A percentile compares a stretch with the other conserved stretches of the same genome.
phyloP scores from a whole-genome alignment of 2,329 filamentous ascomycete species.

The Cladosporium sp. region DNA sequence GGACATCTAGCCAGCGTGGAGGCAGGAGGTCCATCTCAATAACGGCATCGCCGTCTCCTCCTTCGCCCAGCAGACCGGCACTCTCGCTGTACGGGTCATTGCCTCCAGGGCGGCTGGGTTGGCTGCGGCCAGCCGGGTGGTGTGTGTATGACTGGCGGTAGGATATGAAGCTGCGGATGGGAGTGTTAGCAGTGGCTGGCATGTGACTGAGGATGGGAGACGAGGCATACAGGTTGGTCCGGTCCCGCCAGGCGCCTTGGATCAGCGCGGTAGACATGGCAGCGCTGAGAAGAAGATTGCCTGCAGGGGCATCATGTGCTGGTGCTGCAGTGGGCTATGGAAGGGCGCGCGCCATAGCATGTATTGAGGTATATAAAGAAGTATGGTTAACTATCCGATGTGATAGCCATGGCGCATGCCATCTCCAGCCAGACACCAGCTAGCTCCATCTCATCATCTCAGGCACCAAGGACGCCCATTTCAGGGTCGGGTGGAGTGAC shows the following conservation, averaged over 20 bases:
- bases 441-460: no score
- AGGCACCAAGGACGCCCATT: no score
- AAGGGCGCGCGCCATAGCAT: background rate
- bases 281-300: background rate
- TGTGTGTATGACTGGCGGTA: conserved; percentile 98
- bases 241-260: conserved; percentile 78
- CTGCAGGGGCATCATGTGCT: conserved; percentile 13
- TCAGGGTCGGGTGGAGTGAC: background rate
- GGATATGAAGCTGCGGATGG: conserved; percentile 77
- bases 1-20: conserved; percentile 91
- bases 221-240: conserved; percentile 82
- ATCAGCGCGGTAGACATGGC: conserved; percentile 19
- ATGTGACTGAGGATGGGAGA: conserved; percentile 5
- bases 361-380: no score
- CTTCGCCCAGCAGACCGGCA: conserved; percentile 78
- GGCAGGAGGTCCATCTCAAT: conserved; percentile 98
- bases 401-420: no score
- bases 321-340: background rate
- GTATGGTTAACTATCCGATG: no score
- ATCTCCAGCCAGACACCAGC: no score
- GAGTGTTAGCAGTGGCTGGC: conserved; percentile 9
- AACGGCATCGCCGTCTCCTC: conserved; percentile 85
- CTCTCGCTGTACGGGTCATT: conserved; percentile 49
- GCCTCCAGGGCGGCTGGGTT: conserved; percentile 39
- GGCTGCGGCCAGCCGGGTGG: conserved; percentile 70